Base-by-base conservation (phyloP, 805 yeast species). In the Suhomyces xylopsoci region DNA sequence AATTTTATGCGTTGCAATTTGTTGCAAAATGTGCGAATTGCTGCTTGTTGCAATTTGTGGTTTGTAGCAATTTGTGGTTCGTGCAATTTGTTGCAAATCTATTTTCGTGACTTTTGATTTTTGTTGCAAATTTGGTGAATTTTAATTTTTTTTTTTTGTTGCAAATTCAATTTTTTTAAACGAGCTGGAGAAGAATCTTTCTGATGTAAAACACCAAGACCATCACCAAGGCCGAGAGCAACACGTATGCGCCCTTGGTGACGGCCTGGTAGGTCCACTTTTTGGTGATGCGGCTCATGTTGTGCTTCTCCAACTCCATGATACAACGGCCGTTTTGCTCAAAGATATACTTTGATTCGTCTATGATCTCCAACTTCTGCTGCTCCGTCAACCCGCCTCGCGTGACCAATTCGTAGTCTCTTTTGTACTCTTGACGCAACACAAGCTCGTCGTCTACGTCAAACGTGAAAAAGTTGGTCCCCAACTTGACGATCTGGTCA, bases 321-420 rank as follows among this genome's bases (percentile, higher is more conserved):
- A 89, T 74, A 59, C 89, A 81, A 17, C 66, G 71, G 44, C 79
- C 78, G 67, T 85, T 85, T 72, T 84, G 82, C 51, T 74, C 74
- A 65, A 87, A 90, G 46, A 88, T 83, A 56, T 78, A 81, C 61
- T 79, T 75, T 8, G 91, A 75, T 63, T 88, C 93, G 32, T 81
- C 80, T 45, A 89, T 83, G 56, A 89, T 79, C 51, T 85, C 88
- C 51, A 73, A 66, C 71, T 89, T 90, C 69, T 89, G 88, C 40
- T 71, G 71, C 68, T 89, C 96, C 2, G 86, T 78, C 55, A 89
- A 75, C n/a, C 70, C 73, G 58, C 83, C 80, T 63, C 96, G 80
- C 4, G 96, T 89, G 46, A 82, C 82, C 51, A 88, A 71, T 71
- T 89, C 96, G 68, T 85, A 89, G 59, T 86, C 88, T 59, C 87